Evolutionary conservation across 495 filamentous ascomycete genomes (phyloP).

Genomic region (Daldinia decipiens): DNA sequence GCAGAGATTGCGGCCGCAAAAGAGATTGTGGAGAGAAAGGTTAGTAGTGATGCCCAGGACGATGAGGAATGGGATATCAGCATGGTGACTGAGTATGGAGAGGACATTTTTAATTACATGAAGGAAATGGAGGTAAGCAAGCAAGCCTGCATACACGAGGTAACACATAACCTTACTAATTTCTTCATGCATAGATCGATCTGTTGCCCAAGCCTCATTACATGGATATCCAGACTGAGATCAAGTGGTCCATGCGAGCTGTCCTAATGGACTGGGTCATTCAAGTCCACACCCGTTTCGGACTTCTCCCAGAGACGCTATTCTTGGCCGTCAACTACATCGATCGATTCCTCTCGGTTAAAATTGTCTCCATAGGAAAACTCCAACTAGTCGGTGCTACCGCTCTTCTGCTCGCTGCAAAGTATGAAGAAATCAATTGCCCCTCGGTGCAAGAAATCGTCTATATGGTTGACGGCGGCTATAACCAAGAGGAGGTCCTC

Average conservation of each 20-base stretch:
- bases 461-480: slow-evolving; percentile 97
- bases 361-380: slow-evolving; percentile 93
- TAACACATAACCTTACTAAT: slow-evolving; percentile 33
- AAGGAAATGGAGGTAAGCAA: slow-evolving; percentile 81
- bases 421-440: slow-evolving; percentile 98
- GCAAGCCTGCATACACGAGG: not conserved
- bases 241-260: slow-evolving; percentile 98
- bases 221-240: slow-evolving; percentile 97
- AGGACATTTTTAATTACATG: slow-evolving; percentile 96
- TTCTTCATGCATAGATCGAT: slow-evolving; percentile 62
- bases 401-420: slow-evolving; percentile 93
- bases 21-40: slow-evolving; percentile 69
- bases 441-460: slow-evolving; percentile 94
- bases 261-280: slow-evolving; percentile 99
- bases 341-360: slow-evolving; percentile 93
- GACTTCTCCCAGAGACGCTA: slow-evolving; percentile 89
- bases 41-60: slow-evolving; percentile 64
- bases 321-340: slow-evolving; percentile 96
- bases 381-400: slow-evolving; percentile 96
- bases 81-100: slow-evolving; percentile 96
- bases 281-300: slow-evolving; percentile 93
- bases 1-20: slow-evolving; percentile 77
- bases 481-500: slow-evolving; percentile 88
- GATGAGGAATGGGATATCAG: slow-evolving; percentile 94
- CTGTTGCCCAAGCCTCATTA: slow-evolving; percentile 90